Evolutionary conservation across 169 alveolate species (phyloP).

Genomic region (Plasmodium falciparum): DNA sequence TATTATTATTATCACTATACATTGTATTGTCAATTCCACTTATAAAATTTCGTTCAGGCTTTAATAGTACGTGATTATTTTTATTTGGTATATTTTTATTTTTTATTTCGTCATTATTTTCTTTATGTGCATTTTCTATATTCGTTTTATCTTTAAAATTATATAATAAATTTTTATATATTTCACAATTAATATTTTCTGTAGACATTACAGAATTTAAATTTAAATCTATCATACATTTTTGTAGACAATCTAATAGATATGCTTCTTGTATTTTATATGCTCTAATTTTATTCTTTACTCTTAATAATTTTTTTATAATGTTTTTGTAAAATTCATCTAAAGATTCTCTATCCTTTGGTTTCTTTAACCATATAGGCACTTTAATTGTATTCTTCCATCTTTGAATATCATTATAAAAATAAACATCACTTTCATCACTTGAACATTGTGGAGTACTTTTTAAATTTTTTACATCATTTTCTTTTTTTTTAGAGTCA

Average conservation of each 20-base stretch:
- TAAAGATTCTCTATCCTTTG: constrained; percentile 70
- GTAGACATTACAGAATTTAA: constrained; percentile 31
- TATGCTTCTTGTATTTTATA: constrained; percentile 69
- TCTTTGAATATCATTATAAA: constrained; percentile 72
- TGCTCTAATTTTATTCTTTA: constrained; percentile 74
- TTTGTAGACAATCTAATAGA: constrained; percentile 65
- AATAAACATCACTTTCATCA: constrained; percentile 68
- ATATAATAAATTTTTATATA: constrained; percentile 20
- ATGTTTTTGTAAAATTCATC: constrained; percentile 69
- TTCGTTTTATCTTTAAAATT: neutral
- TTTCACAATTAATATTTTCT: constrained; percentile 28
- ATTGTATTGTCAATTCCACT: neutral
- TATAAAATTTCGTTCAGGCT: neutral
- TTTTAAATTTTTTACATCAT: neutral
- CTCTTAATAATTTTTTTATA: constrained; percentile 70
- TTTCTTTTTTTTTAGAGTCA: constrained; percentile 13
- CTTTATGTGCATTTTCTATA: constrained; percentile 1
- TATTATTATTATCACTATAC: neutral
- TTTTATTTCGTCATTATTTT: neutral
- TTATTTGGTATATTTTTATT: neutral
- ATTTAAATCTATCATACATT: constrained; percentile 46
- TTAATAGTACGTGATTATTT: too few relatives aligned
- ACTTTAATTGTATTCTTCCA: constrained; percentile 64
- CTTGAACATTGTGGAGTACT: constrained; percentile 2
- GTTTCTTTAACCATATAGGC: constrained; percentile 73